These are phyloP conservation scores for Rubroshorea leprosula DNA, from an alignment of 345 rosid species.

Conservation along the genomic window DNA sequence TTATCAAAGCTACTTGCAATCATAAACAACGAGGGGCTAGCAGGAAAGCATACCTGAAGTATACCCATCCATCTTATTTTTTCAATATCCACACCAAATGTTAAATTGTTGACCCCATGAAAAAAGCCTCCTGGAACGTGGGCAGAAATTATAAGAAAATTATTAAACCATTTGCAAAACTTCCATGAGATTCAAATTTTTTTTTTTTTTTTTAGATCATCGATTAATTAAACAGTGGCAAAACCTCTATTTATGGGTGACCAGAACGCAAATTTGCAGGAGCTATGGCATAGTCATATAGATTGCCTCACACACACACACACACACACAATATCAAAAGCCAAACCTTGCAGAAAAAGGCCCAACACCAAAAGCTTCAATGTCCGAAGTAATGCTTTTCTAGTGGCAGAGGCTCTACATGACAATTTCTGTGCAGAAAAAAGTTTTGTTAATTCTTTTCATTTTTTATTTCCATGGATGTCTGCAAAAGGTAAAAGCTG, in stretches of 20 bases:
- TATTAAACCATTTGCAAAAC: neutral
- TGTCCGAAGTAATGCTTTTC: constrained; percentile 54
- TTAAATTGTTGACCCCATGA: constrained; percentile 58
- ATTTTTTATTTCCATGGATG: neutral
- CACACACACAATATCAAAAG: neutral
- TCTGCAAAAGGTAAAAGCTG: neutral
- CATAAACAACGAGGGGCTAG: neutral
- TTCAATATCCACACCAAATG: constrained; percentile 55
- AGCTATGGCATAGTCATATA: neutral
- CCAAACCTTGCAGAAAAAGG: constrained; percentile 74
- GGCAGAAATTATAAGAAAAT: constrained; percentile 2
- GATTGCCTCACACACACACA: neutral
- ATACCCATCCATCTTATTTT: constrained; percentile 73
- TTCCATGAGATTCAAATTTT: too few species aligned
- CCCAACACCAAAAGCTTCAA: constrained; percentile 60
- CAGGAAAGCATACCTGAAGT: constrained; percentile 51
- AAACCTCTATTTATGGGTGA: neutral
- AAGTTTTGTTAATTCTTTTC: neutral
- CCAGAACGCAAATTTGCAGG: neutral
- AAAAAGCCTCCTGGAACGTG: constrained; percentile 62
- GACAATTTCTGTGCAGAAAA: constrained; percentile 41
- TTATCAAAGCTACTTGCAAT: neutral
- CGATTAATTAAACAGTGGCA: neutral
- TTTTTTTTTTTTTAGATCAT: neutral
- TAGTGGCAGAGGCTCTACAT: constrained; percentile 50